Percentiles rank a stretch among this genome's conserved stretches.
These are phyloP conservation scores for Paramecium bursaria DNA, from an alignment of 73 alveolate species.

Conservation along the genomic window DNA sequence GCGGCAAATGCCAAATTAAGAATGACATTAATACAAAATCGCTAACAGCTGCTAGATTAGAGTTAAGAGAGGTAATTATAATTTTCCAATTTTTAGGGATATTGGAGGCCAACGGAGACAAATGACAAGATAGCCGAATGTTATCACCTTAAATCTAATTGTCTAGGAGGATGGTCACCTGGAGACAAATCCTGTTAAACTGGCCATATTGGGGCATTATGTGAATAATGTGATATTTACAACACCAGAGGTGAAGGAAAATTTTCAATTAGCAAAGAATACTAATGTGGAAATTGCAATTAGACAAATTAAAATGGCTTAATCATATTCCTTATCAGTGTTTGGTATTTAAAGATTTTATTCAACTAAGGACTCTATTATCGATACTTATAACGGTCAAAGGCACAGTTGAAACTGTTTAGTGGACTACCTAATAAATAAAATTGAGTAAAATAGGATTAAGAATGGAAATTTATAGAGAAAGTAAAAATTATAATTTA, in stretches of 20 bases:
- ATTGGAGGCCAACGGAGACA: conserved; percentile 28
- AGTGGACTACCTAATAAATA: too few species aligned
- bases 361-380: conserved; percentile 29
- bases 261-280: not conserved
- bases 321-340: not conserved
- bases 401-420: conserved; percentile 33
- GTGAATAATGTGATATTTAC: conserved; percentile 49
- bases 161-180: conserved; percentile 58
- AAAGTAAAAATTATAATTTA: too few species aligned
- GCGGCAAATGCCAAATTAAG: not conserved
- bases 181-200: conserved; percentile 39
- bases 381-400: conserved; percentile 1
- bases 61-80: not conserved
- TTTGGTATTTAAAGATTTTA: not conserved
- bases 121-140: conserved; percentile 25
- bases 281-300: conserved; percentile 15
- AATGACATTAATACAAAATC: not conserved
- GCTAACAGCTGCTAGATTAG: not conserved
- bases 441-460: too few species aligned
- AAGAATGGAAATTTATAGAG: too few species aligned
- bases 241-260: conserved; percentile 4
- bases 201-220: conserved; percentile 62
- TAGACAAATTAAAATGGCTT: not conserved
- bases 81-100: not conserved
- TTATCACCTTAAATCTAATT: not conserved